Evolutionary conservation across 192 early-diverging fungal species (phyloP).

Genomic region (Coemansia sp.): DNA sequence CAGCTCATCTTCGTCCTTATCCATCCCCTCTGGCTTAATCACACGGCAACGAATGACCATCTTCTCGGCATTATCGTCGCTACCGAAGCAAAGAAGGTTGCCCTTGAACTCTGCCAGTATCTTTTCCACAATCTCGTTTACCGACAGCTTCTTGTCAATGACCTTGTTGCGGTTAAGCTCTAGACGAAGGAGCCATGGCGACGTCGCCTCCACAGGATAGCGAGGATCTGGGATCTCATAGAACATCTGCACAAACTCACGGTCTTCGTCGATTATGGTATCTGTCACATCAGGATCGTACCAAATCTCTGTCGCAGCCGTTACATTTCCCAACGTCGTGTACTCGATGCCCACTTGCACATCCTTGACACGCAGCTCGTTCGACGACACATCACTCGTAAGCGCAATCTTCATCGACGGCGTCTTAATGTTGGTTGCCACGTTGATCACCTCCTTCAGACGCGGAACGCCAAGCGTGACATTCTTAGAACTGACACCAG

Average conservation of each 20-base stretch:
- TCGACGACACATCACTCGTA: conserved; percentile 65
- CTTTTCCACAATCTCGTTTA: conserved; percentile 78
- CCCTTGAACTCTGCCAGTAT: conserved; percentile 77
- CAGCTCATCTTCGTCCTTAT: conserved; percentile 60
- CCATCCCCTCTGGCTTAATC: conserved; percentile 63
- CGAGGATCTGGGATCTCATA: conserved; percentile 80
- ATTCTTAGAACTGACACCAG: conserved; percentile 95
- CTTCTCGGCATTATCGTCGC: conserved; percentile 87
- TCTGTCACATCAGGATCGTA: conserved; percentile 89
- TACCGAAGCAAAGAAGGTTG: conserved; percentile 80
- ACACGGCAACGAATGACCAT: conserved; percentile 88
- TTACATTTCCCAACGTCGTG: conserved; percentile 85
- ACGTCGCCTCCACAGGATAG: conserved; percentile 60
- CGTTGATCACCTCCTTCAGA: conserved; percentile 99
- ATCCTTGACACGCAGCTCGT: conserved; percentile 82
- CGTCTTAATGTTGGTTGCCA: conserved; percentile 95
- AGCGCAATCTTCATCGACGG: conserved; percentile 80
- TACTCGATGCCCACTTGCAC: conserved; percentile 87
- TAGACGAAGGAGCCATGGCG: conserved; percentile 77
- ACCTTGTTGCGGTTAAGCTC: conserved; percentile 78
- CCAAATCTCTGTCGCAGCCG: conserved; percentile 87
- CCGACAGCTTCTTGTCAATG: conserved; percentile 85
- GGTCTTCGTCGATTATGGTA: conserved; percentile 83
- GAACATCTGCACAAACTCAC: conserved; percentile 84
- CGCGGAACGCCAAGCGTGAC: conserved; percentile 98